Conservation (phyloP, 352 stramenopile genomes). For the Discostella stelligera region DNA sequence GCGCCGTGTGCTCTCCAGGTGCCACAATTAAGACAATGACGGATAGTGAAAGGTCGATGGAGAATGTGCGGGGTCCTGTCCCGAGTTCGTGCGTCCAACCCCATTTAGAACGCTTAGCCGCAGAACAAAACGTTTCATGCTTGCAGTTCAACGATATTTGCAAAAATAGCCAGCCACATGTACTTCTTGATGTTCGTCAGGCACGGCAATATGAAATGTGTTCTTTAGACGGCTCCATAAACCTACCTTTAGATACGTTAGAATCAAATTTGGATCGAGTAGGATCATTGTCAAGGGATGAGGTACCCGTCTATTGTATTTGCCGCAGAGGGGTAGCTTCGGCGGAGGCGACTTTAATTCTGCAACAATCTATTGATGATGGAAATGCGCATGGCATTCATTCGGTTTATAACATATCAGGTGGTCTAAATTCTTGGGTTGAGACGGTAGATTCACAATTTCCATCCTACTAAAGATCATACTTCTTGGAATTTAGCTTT, state of each 20-base stretch:
- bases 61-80: conserved; percentile 34
- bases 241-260: conserved; percentile 74
- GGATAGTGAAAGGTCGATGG: conserved; percentile 61
- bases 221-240: conserved; percentile 76
- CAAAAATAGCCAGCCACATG: conserved; percentile 46
- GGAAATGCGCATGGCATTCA: conserved; percentile 39
- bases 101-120: conserved; percentile 19
- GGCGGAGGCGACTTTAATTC: conserved; percentile 66
- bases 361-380: conserved; percentile 57
- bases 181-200: conserved; percentile 82
- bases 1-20: conserved; percentile 71
- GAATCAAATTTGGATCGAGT: conserved; percentile 47
- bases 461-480: conserved; percentile 78
- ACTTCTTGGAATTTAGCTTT: neutral
- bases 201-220: conserved; percentile 82
- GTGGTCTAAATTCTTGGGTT: conserved; percentile 82
- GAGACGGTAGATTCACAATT: conserved; percentile 80
- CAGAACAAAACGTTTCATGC: conserved; percentile 57
- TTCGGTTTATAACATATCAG: conserved; percentile 77
- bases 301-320: conserved; percentile 82
- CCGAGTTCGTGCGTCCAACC: conserved; percentile 27
- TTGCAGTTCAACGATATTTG: conserved; percentile 61
- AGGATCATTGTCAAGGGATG: conserved; percentile 50
- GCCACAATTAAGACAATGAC: conserved; percentile 76
- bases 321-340: conserved; percentile 84